These are phyloP conservation scores for Haplographium delicatum DNA, from an alignment of 495 filamentous ascomycete genomes.

Conservation along the genomic window DNA sequence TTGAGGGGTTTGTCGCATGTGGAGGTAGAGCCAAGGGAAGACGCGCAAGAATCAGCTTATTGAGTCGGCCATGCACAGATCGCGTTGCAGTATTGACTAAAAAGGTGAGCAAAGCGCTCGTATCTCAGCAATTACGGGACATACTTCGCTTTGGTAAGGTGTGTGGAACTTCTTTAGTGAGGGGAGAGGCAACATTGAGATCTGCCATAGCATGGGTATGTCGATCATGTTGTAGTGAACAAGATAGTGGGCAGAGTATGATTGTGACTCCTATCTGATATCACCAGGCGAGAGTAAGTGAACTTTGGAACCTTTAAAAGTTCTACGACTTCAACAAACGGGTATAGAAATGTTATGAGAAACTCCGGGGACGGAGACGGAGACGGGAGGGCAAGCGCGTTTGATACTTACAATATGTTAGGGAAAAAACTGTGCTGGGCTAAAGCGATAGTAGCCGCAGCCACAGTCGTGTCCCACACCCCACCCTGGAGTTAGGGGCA, in stretches of 20 bases:
- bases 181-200: neutral
- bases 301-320: too few species aligned
- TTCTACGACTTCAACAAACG: too few species aligned
- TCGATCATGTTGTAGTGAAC: neutral
- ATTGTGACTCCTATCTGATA: too few species aligned
- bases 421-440: too few species aligned
- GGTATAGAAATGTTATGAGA: too few species aligned
- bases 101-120: neutral
- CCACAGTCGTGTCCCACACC: too few species aligned
- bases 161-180: neutral
- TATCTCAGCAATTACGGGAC: neutral
- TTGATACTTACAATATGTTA: too few species aligned
- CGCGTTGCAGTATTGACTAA: constrained; percentile 29
- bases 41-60: constrained; percentile 39
- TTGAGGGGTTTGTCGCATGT: constrained; percentile 25
- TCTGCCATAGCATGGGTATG: neutral
- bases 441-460: too few species aligned
- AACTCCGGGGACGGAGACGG: too few species aligned
- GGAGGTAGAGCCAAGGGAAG: constrained; percentile 43
- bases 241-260: neutral
- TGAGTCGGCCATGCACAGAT: constrained; percentile 38
- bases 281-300: too few species aligned
- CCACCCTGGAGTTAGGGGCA: too few species aligned
- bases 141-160: neutral
- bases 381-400: too few species aligned